Evolutionary conservation across 345 rosid genomes (phyloP).

Genomic region (Toxicodendron radicans): DNA sequence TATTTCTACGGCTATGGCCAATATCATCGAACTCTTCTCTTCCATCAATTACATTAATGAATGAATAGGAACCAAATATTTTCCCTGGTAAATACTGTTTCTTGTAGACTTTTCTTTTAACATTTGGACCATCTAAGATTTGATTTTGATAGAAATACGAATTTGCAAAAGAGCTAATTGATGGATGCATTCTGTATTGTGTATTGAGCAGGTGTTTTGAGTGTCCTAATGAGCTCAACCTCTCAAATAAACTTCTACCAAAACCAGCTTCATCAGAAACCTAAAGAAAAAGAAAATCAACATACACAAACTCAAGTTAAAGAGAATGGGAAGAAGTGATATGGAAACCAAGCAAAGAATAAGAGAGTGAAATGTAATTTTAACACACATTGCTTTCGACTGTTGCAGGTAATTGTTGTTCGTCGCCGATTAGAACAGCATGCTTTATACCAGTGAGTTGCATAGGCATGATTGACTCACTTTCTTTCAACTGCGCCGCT

Average conservation of each 20-base stretch:
- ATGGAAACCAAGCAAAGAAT: neutral
- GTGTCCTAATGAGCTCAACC: conserved; percentile 46
- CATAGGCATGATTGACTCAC: conserved; percentile 48
- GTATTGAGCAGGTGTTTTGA: conserved; percentile 46
- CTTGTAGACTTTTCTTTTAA: conserved; percentile 30
- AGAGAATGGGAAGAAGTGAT: neutral
- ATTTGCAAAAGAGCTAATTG: conserved; percentile 61
- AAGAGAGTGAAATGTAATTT: neutral
- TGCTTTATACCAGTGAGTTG: conserved; percentile 40
- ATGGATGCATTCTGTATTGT: conserved; percentile 85
- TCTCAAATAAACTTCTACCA: conserved; percentile 71
- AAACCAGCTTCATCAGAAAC: conserved; percentile 36
- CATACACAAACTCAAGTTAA: neutral
- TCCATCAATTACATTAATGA: conserved; percentile 42
- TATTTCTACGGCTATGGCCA: conserved; percentile 33
- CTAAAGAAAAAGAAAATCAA: conserved; percentile 22
- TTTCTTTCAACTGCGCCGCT: conserved; percentile 59
- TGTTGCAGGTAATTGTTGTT: conserved; percentile 47
- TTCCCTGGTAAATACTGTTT: conserved; percentile 34
- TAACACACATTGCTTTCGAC: conserved; percentile 45
- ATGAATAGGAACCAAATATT: conserved; percentile 50
- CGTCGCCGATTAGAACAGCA: conserved; percentile 49
- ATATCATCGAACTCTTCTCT: conserved; percentile 32
- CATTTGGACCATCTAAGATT: conserved; percentile 49
- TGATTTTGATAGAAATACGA: conserved; percentile 38